Conservation (phyloP, 1,284 basidiomycete species). For the Puccinia polysora region DNA sequence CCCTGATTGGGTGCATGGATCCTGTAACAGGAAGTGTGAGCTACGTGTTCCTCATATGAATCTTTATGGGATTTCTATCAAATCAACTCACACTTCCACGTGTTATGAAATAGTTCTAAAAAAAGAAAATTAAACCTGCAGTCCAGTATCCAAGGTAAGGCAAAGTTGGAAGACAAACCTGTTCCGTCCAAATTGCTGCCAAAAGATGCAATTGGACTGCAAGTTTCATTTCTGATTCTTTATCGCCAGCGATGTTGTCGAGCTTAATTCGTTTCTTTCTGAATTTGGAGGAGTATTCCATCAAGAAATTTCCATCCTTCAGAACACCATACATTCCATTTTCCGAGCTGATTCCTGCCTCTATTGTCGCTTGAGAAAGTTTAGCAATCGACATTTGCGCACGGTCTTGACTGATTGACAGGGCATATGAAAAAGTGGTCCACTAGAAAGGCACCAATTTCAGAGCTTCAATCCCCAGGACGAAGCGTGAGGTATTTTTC, state of each 20-base stretch:
- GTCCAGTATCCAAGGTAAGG: background rate
- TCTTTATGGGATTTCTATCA: background rate
- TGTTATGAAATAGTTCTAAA: slow-evolving; percentile 28
- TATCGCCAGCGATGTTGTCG: slow-evolving; percentile 29
- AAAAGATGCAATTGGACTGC: slow-evolving; percentile 36
- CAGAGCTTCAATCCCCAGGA: background rate
- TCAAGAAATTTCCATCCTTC: slow-evolving; percentile 27
- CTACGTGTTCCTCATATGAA: background rate
- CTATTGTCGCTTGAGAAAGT: slow-evolving; percentile 26
- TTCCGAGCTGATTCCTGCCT: slow-evolving; percentile 32
- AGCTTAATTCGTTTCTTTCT: background rate
- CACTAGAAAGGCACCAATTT: slow-evolving; percentile 8
- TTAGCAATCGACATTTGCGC: slow-evolving; percentile 40
- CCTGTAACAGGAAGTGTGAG: background rate
- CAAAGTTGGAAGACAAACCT: background rate
- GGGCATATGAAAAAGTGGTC: slow-evolving; percentile 26
- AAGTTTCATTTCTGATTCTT: slow-evolving; percentile 26
- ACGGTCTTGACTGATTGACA: slow-evolving; percentile 29
- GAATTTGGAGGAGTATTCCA: background rate
- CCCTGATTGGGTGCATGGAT: slow-evolving; percentile 28
- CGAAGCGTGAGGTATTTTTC: background rate
- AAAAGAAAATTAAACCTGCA: background rate
- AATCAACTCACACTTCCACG: slow-evolving; percentile 28
- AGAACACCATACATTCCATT: slow-evolving; percentile 30
- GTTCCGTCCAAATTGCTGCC: slow-evolving; percentile 34